Base-by-base conservation (phyloP, 495 filamentous ascomycete species). In the Pseudomonodictys pantanalensis region DNA sequence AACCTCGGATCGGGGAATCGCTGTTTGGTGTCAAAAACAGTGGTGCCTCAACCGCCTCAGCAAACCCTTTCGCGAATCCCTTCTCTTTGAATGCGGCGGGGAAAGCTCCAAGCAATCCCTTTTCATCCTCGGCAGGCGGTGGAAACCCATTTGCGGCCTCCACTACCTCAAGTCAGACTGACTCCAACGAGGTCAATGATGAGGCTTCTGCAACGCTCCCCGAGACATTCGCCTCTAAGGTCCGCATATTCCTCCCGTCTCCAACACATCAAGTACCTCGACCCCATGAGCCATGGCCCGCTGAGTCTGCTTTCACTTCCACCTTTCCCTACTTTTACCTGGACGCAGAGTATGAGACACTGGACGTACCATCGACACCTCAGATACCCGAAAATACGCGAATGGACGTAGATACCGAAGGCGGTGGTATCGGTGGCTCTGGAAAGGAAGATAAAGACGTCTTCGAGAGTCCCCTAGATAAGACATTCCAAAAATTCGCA, bases 301-400 rank as follows among this genome's bases (percentile, higher is more conserved):
- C 78, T 23, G 72, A 78, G 26, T 74, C 83, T 6, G 72, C 74
- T 2, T 85, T 87, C 62, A 90, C 90, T 2, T 18, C 76, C 0
- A 76, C 89, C 3, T 97, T 90, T 76, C 86, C 90, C 0, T 69
- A 79, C 44, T 89, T 83, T 73, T 86, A 88, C 77, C 83, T 99
- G 41, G 92, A 97, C 69, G 92, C 92, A 10, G 93, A 97, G 62
- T 92, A 90, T 77, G 95, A 97, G 70, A 86, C 84, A 17, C 82
- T 97, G 39, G 87, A 87, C 64, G 77, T 78, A 3, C 23, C 69
- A 65, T 55, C 23, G 71, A 57, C 48, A 78, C 70, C 67, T 24
- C 22, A 55, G 20, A 63, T 82, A 55, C 62, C 81, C 57, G 48
- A 74, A 65, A 41, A 71, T 59, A 42, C 76, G 68, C 66, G 79